These are phyloP conservation scores for Thermothelomyces thermophilus DNA, from an alignment of 2,329 filamentous ascomycete species.

Conservation along the genomic window DNA sequence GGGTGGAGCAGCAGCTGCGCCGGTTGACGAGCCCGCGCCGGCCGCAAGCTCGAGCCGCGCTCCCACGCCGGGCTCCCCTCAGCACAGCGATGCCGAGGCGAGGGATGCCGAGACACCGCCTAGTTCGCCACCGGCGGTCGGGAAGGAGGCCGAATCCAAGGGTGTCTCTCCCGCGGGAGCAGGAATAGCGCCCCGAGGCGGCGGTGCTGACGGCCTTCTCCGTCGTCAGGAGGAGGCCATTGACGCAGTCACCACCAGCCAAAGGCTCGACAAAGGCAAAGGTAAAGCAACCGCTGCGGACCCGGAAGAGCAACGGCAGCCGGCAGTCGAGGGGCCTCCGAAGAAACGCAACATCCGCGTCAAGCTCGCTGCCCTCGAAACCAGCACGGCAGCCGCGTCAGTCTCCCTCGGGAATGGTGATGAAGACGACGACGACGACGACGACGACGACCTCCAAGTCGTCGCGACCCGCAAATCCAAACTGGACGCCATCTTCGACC, in stretches of 20 bases:
- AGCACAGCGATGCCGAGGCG: conserved; percentile 46
- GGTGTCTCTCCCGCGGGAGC: conserved; percentile 18
- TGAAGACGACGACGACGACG: conserved; percentile 42
- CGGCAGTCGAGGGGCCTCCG: conserved; percentile 11
- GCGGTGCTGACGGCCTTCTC: conserved; percentile 33
- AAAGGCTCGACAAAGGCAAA: conserved; percentile 51
- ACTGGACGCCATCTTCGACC: conserved; percentile 62
- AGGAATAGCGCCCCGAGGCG: conserved; percentile 21
- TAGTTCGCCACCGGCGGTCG: conserved; percentile 54
- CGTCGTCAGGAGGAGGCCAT: conserved; percentile 33
- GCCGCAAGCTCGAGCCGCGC: conserved; percentile 52
- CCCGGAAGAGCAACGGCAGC: conserved; percentile 23
- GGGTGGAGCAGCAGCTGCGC: conserved; percentile 23
- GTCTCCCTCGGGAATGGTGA: conserved; percentile 37
- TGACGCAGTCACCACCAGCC: conserved; percentile 28
- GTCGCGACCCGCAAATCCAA: conserved; percentile 43
- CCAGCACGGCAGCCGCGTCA: conserved; percentile 30
- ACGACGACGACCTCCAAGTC: conserved; percentile 56
- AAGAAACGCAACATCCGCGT: conserved; percentile 46
- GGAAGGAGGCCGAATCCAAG: conserved; percentile 17
- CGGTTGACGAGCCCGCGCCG: conserved; percentile 32
- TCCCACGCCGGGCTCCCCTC: conserved; percentile 38
- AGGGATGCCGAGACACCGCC: conserved; percentile 57
- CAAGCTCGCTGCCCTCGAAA: conserved; percentile 37
- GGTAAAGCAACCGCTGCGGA: conserved; percentile 42